A percentile compares a stretch with the other conserved stretches of the same genome.
Conservation (phyloP, 2,329 filamentous ascomycete genomes). For the Fusarium tuaranense region DNA sequence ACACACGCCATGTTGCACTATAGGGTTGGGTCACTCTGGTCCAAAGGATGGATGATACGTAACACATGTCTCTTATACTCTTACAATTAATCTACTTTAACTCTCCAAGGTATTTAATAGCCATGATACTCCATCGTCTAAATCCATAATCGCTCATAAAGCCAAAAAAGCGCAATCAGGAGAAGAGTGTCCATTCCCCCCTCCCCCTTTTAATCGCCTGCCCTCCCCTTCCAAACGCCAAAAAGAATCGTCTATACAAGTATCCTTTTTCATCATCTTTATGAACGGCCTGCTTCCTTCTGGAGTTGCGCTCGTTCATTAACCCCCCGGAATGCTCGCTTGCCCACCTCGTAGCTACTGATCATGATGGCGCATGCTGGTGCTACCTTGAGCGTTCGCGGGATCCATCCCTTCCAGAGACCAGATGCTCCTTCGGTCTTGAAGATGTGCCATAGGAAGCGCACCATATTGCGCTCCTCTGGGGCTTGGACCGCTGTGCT, state of each 20-base stretch:
- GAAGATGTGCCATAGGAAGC: constrained; percentile 92
- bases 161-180: constrained; percentile 11
- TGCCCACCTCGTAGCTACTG: constrained; percentile 95
- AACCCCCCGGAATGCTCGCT: constrained; percentile 82
- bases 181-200: constrained; percentile 29
- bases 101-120: constrained; percentile 28
- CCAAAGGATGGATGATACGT: background rate
- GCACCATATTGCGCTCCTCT: constrained; percentile 82
- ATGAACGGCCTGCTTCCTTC: constrained; percentile 19
- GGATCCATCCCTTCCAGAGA: constrained; percentile 91
- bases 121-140: constrained; percentile 31
- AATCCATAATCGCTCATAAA: constrained; percentile 18
- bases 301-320: constrained; percentile 64
- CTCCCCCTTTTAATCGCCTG: background rate
- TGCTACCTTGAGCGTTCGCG: constrained; percentile 91
- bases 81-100: constrained; percentile 42
- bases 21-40: background rate
- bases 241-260: constrained; percentile 24
- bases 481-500: constrained; percentile 61
- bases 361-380: constrained; percentile 99
- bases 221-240: constrained; percentile 34
- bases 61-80: constrained; percentile 22
- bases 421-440: constrained; percentile 83
- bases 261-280: constrained; percentile 16
- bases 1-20: background rate